Evolutionary conservation across 176 grass and related monocot species (phyloP).

Genomic region (Tuctoria greenei): DNA sequence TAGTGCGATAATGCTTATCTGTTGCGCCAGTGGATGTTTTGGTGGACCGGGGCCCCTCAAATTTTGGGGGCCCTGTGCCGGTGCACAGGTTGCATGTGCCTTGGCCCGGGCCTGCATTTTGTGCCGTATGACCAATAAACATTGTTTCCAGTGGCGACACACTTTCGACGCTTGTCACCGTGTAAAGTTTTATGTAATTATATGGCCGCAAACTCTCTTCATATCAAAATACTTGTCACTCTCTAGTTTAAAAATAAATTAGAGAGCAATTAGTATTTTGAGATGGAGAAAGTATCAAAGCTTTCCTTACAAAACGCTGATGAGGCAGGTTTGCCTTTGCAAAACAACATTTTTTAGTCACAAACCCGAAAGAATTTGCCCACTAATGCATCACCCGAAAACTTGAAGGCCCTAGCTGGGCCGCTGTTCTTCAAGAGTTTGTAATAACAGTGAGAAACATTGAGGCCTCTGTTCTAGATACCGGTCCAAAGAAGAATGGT

Average conservation of each 20-base stretch:
- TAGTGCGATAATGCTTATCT: too few species aligned
- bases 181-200: slow-evolving; percentile 19
- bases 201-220: slow-evolving; percentile 14
- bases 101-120: too few species aligned
- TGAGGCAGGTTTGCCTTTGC: not conserved
- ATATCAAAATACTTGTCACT: too few species aligned
- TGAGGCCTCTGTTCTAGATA: slow-evolving; percentile 13
- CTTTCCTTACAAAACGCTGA: not conserved
- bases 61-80: too few species aligned
- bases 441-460: not conserved
- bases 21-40: too few species aligned
- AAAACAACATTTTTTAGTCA: not conserved
- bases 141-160: not conserved
- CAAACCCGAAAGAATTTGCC: not conserved
- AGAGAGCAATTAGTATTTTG: too few species aligned
- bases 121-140: not conserved
- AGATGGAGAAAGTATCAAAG: too few species aligned
- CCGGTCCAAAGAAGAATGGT: too few species aligned
- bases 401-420: not conserved
- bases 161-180: slow-evolving; percentile 12
- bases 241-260: too few species aligned
- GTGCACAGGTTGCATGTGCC: too few species aligned
- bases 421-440: not conserved
- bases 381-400: not conserved
- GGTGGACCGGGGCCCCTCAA: too few species aligned